Evolutionary conservation across 75 land plant species (phyloP).

Genomic region (Sequoia sempervirens): DNA sequence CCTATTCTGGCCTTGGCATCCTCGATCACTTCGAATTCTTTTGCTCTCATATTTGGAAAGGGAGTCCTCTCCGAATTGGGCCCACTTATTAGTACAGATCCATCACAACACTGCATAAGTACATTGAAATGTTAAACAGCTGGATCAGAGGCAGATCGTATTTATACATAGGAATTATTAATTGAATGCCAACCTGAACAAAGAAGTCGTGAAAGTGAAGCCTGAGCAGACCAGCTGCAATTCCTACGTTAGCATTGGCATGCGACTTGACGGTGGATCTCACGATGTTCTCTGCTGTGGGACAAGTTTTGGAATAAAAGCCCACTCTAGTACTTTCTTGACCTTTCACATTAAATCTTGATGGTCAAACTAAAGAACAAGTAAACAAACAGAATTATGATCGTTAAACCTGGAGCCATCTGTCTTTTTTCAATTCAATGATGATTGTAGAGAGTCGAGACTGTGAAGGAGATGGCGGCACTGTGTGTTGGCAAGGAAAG

Average conservation of each 20-base stretch:
- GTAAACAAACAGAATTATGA: too few relatives aligned
- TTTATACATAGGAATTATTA: too few relatives aligned
- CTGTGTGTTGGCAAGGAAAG: too few relatives aligned
- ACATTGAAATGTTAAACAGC: too few relatives aligned
- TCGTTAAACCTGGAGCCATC: too few relatives aligned
- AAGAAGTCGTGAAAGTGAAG: neutral
- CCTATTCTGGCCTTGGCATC: slow-evolving; percentile 59
- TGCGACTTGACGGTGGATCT: neutral
- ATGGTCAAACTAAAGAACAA: too few relatives aligned
- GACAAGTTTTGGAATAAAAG: neutral
- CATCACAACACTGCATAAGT: slow-evolving; percentile 67
- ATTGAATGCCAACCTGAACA: too few relatives aligned
- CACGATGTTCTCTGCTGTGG: neutral
- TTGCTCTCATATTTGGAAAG: slow-evolving; percentile 26
- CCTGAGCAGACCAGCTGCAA: neutral
- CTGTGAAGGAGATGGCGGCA: too few relatives aligned
- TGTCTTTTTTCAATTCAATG: too few relatives aligned
- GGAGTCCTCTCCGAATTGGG: slow-evolving; percentile 46
- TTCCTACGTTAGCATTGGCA: neutral
- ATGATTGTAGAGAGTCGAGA: too few relatives aligned
- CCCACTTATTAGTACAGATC: slow-evolving; percentile 50
- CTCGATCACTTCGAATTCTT: slow-evolving; percentile 67
- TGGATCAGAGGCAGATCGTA: too few relatives aligned
- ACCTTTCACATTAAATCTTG: neutral
- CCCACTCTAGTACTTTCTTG: neutral